Percentiles rank a stretch among this genome's conserved stretches.
Conservation (phyloP, 2,329 filamentous ascomycete species). For the Sclerotinia trifoliorum region DNA sequence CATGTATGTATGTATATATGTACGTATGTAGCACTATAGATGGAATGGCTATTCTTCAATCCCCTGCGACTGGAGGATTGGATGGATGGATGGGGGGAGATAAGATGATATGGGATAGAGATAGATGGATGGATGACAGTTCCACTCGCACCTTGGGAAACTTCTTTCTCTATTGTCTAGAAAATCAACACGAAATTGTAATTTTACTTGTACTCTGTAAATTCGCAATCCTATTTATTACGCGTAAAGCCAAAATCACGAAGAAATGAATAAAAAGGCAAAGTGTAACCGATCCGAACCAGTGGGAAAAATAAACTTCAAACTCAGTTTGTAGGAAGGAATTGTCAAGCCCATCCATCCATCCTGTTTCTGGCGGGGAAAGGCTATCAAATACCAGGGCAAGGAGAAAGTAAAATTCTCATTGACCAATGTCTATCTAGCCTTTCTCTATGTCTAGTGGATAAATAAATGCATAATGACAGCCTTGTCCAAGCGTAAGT, state of each 20-base stretch:
- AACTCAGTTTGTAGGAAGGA: neutral
- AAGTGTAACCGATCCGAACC: neutral
- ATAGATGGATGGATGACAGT: neutral
- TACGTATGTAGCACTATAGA: neutral
- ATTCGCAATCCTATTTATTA: neutral
- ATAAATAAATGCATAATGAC: neutral
- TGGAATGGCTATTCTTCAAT: neutral
- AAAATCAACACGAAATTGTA: neutral
- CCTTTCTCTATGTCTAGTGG: no score
- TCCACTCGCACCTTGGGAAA: neutral
- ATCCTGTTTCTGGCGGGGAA: neutral
- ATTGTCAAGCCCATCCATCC: no score
- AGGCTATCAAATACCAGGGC: neutral
- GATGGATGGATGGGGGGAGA: neutral
- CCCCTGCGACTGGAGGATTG: neutral
- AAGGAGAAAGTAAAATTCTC: no score
- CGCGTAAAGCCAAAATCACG: no score
- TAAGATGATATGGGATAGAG: neutral
- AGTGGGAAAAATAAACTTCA: neutral
- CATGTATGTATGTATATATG: neutral
- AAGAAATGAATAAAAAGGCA: no score
- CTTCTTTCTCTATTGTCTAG: neutral
- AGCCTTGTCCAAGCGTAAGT: slow-evolving; percentile 10
- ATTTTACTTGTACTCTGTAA: no score
- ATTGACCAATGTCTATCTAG: no score